Evolutionary conservation across 768 basidiomycete genomes (phyloP).

Genomic region (Phaeolepiota aurea): DNA sequence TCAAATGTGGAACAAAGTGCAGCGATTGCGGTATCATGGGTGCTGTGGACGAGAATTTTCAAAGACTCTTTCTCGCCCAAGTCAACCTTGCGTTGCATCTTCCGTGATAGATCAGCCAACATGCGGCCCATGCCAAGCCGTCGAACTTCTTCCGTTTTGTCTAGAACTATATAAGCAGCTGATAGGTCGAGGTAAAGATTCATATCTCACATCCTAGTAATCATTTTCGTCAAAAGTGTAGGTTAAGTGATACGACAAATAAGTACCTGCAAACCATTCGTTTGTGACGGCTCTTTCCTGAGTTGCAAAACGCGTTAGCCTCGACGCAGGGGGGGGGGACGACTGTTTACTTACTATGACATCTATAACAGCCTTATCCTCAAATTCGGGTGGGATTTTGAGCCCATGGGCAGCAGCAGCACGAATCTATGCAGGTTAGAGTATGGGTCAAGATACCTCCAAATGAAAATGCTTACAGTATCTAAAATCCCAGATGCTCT

Average conservation of each 20-base stretch:
- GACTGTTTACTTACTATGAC: conserved; percentile 50
- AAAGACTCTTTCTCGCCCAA: conserved; percentile 34
- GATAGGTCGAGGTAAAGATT: conserved; percentile 10
- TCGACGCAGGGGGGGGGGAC: too few species aligned
- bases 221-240: conserved; percentile 6
- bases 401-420: conserved; percentile 68
- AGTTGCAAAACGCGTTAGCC: too few species aligned
- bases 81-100: conserved; percentile 52
- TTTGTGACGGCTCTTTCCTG: conserved; percentile 67
- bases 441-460: not conserved
- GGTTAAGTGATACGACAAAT: not conserved
- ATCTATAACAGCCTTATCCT: conserved; percentile 50
- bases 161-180: conserved; percentile 20
- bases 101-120: conserved; percentile 51
- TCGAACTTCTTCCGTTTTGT: conserved; percentile 68
- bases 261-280: conserved; percentile 70
- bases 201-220: conserved; percentile 39
- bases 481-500: conserved; percentile 70
- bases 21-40: conserved; percentile 68
- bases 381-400: conserved; percentile 62
- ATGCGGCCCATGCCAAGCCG: conserved; percentile 73
- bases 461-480: conserved; percentile 34
- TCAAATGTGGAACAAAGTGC: conserved; percentile 58
- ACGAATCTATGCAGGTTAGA: conserved; percentile 33
- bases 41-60: conserved; percentile 61